Conservation (phyloP, 768 basidiomycete genomes). For the Leccinellum albellum region DNA sequence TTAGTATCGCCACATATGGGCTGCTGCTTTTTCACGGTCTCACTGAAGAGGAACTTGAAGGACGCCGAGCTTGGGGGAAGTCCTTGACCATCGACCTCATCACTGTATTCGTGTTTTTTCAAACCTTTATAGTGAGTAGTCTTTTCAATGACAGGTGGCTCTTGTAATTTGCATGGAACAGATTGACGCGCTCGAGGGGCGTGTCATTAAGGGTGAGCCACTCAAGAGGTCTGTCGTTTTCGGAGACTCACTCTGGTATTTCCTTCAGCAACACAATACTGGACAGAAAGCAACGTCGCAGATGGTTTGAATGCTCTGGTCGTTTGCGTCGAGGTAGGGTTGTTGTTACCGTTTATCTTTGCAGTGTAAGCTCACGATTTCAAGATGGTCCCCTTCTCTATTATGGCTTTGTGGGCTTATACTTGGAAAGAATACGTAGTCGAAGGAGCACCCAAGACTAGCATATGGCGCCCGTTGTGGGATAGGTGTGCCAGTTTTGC, state of each 20-base stretch:
- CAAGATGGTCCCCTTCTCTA: constrained; percentile 81
- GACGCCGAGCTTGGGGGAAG: constrained; percentile 74
- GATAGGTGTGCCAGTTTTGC: constrained; percentile 39
- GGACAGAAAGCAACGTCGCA: constrained; percentile 81
- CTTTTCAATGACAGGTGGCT: background rate
- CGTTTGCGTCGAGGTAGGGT: constrained; percentile 74
- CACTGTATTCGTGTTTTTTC: constrained; percentile 87
- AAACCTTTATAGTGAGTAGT: constrained; percentile 62
- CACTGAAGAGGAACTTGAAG: constrained; percentile 71
- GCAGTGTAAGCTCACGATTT: constrained; percentile 3
- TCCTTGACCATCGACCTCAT: constrained; percentile 85
- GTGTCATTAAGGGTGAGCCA: constrained; percentile 59
- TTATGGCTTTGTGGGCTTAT: constrained; percentile 83
- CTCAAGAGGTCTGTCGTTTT: background rate
- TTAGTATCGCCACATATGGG: constrained; percentile 80
- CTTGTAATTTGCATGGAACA: constrained; percentile 24
- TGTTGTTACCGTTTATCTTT: background rate
- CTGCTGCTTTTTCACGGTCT: constrained; percentile 80
- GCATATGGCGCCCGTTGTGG: constrained; percentile 67
- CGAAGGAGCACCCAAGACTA: constrained; percentile 42
- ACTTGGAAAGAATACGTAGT: constrained; percentile 60
- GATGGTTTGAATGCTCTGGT: constrained; percentile 80
- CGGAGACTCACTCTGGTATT: background rate
- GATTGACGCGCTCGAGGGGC: constrained; percentile 63
- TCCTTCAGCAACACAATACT: constrained; percentile 65